Base-by-base conservation (phyloP, 345 rosid genomes). In the Erysimum cheiranthoides region DNA sequence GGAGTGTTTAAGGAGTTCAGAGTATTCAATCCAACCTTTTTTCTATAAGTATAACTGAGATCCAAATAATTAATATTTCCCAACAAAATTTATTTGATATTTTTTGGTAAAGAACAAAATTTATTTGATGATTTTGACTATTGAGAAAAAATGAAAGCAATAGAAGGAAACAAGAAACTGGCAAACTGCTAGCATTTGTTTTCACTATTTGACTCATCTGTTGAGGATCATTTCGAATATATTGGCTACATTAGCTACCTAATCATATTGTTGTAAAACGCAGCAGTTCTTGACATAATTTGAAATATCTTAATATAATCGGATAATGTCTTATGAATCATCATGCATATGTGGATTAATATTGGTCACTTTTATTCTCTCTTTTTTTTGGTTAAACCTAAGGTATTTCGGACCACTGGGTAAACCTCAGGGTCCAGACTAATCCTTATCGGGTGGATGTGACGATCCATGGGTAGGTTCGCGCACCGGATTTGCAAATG, bases 251-350 rank as follows among this genome's bases (percentile, higher is more conserved):
- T n/a, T n/a, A 45, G 7, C 17, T 6, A 46, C 18, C 47, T 43
- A 43, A 43, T 43, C 47, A 43, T 14, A 43, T 42, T 5, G 47
- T 46, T 1, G 5, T 32, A 31, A 31, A 46, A 2, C 57, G 14
- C 56, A 50, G 56, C 56, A 50, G 7, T 40, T 17, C 25, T 21
- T 21, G 25, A 21, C 1, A 21, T 21, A 21, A 21, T 21, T 21
- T 21, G 25, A 21, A 0, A 21, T 21, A 21, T 21, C 1, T 21
- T n/a, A n/a, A 21, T 21, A 21, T 52, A 32, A 28, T 10, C 3
- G 46, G 70, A 66, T 49, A 50, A 66, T n/a, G 43, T 50, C 46
- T 50, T 35, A 32, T 70, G n/a, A 21, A 35, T 47, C 7, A 9
- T 71, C 71, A 56, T 46, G 10, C 34, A 46, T n/a, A 16, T 43